A percentile compares a stretch with the other conserved stretches of the same genome.
These are phyloP conservation scores for Kwoniella botswanensis DNA, from an alignment of 768 basidiomycete genomes.

Conservation along the genomic window DNA sequence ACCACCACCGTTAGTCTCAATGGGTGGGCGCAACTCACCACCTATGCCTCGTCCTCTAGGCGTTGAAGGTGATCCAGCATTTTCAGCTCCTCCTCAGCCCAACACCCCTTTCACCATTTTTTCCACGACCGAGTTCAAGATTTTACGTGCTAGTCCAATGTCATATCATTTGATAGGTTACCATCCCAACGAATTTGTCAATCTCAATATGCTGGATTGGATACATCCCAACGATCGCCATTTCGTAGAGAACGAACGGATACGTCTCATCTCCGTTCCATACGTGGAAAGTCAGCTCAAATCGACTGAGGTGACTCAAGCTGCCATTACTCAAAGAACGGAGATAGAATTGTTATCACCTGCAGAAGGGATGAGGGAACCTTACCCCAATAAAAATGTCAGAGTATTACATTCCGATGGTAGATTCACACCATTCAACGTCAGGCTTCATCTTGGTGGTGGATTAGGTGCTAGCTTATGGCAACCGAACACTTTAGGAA, in stretches of 20 bases:
- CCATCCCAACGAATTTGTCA: slow-evolving; percentile 48
- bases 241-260: slow-evolving; percentile 37
- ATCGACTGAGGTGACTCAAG: slow-evolving; percentile 36
- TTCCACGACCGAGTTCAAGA: slow-evolving; percentile 48
- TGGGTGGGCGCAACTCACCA: slow-evolving; percentile 8
- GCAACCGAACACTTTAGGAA: slow-evolving; percentile 34
- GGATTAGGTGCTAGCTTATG: slow-evolving; percentile 46
- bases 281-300: slow-evolving; percentile 28
- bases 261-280: slow-evolving; percentile 31
- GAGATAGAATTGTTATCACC: slow-evolving; percentile 44
- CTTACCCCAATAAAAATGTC: slow-evolving; percentile 51
- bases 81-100: slow-evolving; percentile 8
- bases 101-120: slow-evolving; percentile 44
- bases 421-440: slow-evolving; percentile 43
- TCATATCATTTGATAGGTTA: slow-evolving; percentile 45
- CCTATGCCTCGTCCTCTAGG: slow-evolving; percentile 20
- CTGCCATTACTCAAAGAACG: slow-evolving; percentile 32
- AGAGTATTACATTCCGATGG: slow-evolving; percentile 39
- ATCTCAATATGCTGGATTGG: slow-evolving; percentile 41
- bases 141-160: slow-evolving; percentile 36
- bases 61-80: slow-evolving; percentile 17
- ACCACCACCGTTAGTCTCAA: slow-evolving; percentile 15
- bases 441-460: slow-evolving; percentile 49
- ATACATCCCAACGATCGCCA: slow-evolving; percentile 45
- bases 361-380: slow-evolving; percentile 52